Base-by-base conservation (phyloP, 257 asterid species). In the Primulina tabacum region DNA sequence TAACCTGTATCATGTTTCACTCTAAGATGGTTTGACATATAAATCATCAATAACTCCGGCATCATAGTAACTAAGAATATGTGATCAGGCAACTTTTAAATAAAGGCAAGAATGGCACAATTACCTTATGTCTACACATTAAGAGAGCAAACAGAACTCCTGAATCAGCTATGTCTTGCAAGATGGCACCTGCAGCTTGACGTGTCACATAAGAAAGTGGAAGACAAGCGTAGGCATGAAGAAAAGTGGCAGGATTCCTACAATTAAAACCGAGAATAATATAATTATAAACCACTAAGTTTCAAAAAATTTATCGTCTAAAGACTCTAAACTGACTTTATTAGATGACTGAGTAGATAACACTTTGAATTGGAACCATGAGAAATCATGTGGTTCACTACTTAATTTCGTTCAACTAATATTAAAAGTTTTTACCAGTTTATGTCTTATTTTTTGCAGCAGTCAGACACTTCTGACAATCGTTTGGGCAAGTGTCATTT, bases 241-340 rank as follows among this genome's bases (percentile, higher is more conserved):
- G 95, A 83, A 91, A 94, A 59, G 89, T 87, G 74, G 97, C 90
- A 34, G 99, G 99, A 77, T 91, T 91, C 97, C 98, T 94, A 78
- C 82, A 75, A 76, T 61, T 60, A 60, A 62, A 79, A 68, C 26
- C 70, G 68, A 29, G 59, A 60, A 59, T 66, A 62, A 21, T 57
- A 75, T 62, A 47, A 74, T 71, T 21, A 62, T 18, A 52, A 40
- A 37, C 43, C 59, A 53, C 53, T 34, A 38, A 28, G 73, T 24
- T 32, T n/a, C 21, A 60, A 16, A 35, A 60, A 67, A 62, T 9
- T 57, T 33, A 32, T 29, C 29, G 24, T 30, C 26, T 28, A 2
- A 28, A 28, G 4, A 28, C 30, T 28, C 30, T 40, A 72, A 67
- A 33, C 10, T 5, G 60, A 40, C 30, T 35, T 60, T 62, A 70